Percentiles rank a stretch among this genome's conserved stretches.
phyloP scores from a whole-genome alignment of 768 basidiomycete species.

The Termitomyces sp. region DNA sequence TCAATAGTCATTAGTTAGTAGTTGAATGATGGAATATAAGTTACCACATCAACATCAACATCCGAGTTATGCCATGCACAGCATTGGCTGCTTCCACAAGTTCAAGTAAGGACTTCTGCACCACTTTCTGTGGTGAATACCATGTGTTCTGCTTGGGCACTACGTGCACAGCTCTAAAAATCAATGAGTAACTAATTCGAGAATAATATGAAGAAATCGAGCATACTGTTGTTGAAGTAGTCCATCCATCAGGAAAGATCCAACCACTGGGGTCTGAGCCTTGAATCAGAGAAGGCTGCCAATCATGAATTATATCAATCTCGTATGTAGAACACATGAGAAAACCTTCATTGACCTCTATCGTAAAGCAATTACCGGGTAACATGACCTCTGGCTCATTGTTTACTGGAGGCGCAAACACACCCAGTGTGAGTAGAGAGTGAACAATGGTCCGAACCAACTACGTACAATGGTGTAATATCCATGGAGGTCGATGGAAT shows the following conservation, averaged over 20 bases:
- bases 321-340: not conserved
- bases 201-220: not conserved
- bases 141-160: slow-evolving; percentile 89
- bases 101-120: slow-evolving; percentile 69
- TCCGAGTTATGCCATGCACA: too few relatives aligned
- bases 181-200: not conserved
- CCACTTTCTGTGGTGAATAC: slow-evolving; percentile 77
- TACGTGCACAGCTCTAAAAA: slow-evolving; percentile 69
- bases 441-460: not conserved
- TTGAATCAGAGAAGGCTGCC: slow-evolving; percentile 73
- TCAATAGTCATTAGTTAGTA: too few relatives aligned
- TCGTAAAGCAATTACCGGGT: slow-evolving; percentile 89
- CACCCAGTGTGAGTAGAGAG: not conserved
- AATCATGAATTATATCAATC: not conserved
- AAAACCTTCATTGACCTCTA: slow-evolving; percentile 54
- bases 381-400: slow-evolving; percentile 79
- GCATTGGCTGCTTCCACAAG: too few relatives aligned
- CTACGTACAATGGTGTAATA: slow-evolving; percentile 67
- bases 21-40: too few relatives aligned
- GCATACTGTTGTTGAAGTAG: slow-evolving; percentile 76
- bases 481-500: slow-evolving; percentile 84
- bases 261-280: slow-evolving; percentile 64
- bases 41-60: too few relatives aligned
- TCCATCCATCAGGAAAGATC: slow-evolving; percentile 93
- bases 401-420: slow-evolving; percentile 48